Conservation (phyloP, 1,284 basidiomycete genomes). For the Hortiboletus rubellus region DNA sequence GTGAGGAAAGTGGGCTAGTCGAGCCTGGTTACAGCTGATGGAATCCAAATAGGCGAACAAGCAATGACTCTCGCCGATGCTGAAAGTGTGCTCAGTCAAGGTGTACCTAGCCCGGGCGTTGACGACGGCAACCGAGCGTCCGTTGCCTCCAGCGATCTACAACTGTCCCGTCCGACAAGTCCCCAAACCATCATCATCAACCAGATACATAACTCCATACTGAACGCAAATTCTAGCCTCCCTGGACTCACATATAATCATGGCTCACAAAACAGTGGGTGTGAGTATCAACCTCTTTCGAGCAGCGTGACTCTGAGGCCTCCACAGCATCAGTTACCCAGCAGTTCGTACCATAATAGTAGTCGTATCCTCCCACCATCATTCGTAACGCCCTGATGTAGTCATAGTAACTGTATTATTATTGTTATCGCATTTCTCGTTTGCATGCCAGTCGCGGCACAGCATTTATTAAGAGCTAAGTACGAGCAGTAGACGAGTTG, state of each 20-base stretch:
- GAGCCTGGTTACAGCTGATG: neutral
- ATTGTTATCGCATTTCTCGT: neutral
- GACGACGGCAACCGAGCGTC: neutral
- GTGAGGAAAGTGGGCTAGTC: conserved; percentile 3
- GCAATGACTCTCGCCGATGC: conserved; percentile 6
- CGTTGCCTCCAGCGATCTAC: neutral
- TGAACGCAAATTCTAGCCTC: conserved; percentile 6
- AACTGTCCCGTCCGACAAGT: neutral
- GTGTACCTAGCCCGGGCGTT: neutral
- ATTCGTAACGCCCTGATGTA: neutral
- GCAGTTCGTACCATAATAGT: neutral
- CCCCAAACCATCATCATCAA: neutral
- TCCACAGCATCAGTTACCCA: conserved; percentile 5
- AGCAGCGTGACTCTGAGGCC: neutral
- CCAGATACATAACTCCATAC: conserved; percentile 6
- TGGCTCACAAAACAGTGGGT: conserved; percentile 4
- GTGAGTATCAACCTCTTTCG: neutral
- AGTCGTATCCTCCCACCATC: neutral
- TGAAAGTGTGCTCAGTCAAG: conserved; percentile 6
- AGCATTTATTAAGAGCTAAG: no score
- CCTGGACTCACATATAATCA: neutral
- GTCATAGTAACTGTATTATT: neutral
- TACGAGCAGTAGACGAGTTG: no score
- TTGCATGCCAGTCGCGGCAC: neutral
- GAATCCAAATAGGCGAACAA: conserved; percentile 7